Percentiles rank a stretch among this genome's conserved stretches.
phyloP scores from a whole-genome alignment of 2,329 filamentous ascomycete species.

The Exophiala oligosperma region DNA sequence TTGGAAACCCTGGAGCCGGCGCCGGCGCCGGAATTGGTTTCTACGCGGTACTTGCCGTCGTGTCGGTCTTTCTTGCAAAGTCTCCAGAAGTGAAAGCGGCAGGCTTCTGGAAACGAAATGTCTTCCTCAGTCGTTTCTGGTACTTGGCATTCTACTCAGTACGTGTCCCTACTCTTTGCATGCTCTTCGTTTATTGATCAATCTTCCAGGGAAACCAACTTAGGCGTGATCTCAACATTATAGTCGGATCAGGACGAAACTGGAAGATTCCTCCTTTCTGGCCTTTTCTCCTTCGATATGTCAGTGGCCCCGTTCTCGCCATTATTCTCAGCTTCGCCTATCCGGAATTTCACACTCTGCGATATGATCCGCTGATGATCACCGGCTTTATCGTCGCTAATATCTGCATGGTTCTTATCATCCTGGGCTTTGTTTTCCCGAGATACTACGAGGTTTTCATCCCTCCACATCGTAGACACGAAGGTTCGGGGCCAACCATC shows the following conservation, averaged over 20 bases:
- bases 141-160: slow-evolving; percentile 60
- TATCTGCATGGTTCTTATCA: slow-evolving; percentile 49
- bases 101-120: slow-evolving; percentile 44
- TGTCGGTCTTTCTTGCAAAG: slow-evolving; percentile 43
- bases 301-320: slow-evolving; percentile 52
- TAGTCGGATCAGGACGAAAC: slow-evolving; percentile 56
- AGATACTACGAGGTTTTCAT: slow-evolving; percentile 57
- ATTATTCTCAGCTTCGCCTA: slow-evolving; percentile 57
- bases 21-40: slow-evolving; percentile 55
- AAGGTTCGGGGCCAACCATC: slow-evolving; percentile 40
- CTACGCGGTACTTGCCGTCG: slow-evolving; percentile 46
- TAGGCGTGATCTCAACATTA: slow-evolving; percentile 54
- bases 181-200: too few species aligned
- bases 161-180: slow-evolving; percentile 10
- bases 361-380: slow-evolving; percentile 54
- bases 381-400: slow-evolving; percentile 53
- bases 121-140: slow-evolving; percentile 48
- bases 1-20: slow-evolving; percentile 42
- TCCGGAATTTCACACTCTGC: slow-evolving; percentile 49
- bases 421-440: slow-evolving; percentile 52
- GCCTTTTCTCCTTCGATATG: slow-evolving; percentile 52
- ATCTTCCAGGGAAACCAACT: slow-evolving; percentile 54
- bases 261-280: slow-evolving; percentile 58
- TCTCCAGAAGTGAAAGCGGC: slow-evolving; percentile 45
- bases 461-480: slow-evolving; percentile 46